Evolutionary conservation across 371 early-diverging fungal species (phyloP), one percentile per base, ranked within the genome.

Genomic region (Zancudomyces culisetae): DNA sequence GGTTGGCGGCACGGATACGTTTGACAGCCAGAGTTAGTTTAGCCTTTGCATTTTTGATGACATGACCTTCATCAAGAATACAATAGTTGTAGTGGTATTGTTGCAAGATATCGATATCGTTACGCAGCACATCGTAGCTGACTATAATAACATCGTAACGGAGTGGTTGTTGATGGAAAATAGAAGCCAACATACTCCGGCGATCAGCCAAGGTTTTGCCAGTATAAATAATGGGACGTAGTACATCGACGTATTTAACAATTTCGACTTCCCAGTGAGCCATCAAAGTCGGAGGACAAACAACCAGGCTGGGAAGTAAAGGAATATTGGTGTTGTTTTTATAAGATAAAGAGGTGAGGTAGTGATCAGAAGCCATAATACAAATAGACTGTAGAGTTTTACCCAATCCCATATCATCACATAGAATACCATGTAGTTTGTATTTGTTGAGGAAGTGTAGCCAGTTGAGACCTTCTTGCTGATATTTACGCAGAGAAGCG

Each of bases 191-290:
- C 50, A 70, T 53, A 22, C 59, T 52, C 45, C 80, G 77, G 21
- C 95, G 71, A 60, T 92, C 92, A 1, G 71, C 64, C 0, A 86
- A 79, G 8, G 75, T 74, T n/a, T n/a, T n/a, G 4, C 97, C 96
- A 1, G 78, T 75, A 60, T 95, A 95, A 49, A 85, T 60, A 24
- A 96, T 60, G 2, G 93, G 87, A 22, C 71, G 74, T 29, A 98
- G 58, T 40, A 77, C 75, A 18, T 78, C 76, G 1, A 85, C 77
- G 60, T 79, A 97, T 43, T 82, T 79, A 30, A 72, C 54, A 35
- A 98, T 85, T 71, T 99, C 99, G 56, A 90, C 80, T 54, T 79
- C 80, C 99, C 99, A 99, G 64, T 99, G 98, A 1, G 92, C 89
- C 6, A 90, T 87, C 53, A 99, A 65, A 2, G 95, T 89, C 0